phyloP scores from a whole-genome alignment of 2,329 filamentous ascomycete genomes.

The Scopulariopsis brevicaulis region DNA sequence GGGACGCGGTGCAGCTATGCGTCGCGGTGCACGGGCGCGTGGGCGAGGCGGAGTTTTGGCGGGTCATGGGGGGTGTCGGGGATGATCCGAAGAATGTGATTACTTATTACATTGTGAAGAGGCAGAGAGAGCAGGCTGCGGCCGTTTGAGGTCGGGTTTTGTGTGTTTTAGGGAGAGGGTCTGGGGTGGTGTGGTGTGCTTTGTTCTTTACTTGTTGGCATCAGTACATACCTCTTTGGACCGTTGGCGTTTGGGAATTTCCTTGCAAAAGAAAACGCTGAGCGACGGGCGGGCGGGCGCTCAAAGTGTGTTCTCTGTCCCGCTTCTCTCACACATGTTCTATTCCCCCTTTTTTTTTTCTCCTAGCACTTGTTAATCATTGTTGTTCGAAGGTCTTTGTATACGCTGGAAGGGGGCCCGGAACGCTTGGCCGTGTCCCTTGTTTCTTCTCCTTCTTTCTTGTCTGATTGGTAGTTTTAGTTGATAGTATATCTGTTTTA shows the following conservation, averaged over 20 bases:
- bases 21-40: conserved; percentile 56
- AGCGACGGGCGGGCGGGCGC: background rate
- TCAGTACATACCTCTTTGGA: too few species aligned
- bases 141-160: background rate
- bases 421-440: too few species aligned
- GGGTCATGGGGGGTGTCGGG: conserved; percentile 47
- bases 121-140: conserved; percentile 38
- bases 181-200: background rate
- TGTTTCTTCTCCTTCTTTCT: too few species aligned
- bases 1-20: conserved; percentile 73
- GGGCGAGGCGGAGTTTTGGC: conserved; percentile 56
- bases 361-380: too few species aligned
- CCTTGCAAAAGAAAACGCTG: background rate
- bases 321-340: too few species aligned
- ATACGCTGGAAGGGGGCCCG: too few species aligned
- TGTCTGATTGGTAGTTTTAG: too few species aligned
- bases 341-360: too few species aligned
- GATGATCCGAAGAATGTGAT: conserved; percentile 68
- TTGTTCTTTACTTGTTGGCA: background rate
- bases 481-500: too few species aligned
- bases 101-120: conserved; percentile 71
- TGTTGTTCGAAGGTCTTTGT: too few species aligned
- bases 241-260: background rate
- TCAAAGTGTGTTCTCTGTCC: too few species aligned
- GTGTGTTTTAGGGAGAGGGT: background rate